A percentile compares a stretch with the other conserved stretches of the same genome.
phyloP scores from a whole-genome alignment of 306 rosid genomes.

The Fragaria ananassa region DNA sequence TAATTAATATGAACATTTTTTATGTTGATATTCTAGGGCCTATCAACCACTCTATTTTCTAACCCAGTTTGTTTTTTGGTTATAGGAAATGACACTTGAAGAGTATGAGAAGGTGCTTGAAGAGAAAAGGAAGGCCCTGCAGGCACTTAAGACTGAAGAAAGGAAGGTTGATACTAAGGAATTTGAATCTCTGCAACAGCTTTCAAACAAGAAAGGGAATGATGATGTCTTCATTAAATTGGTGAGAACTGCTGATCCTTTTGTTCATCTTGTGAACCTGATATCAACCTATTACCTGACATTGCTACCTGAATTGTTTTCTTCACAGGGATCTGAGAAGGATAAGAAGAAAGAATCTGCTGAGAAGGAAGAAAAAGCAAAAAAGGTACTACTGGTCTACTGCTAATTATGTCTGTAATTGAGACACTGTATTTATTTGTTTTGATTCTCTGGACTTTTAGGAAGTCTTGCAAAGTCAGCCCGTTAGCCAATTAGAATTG shows the following conservation, averaged over 20 bases:
- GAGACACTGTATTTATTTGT: not conserved
- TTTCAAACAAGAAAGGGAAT: slow-evolving; percentile 84
- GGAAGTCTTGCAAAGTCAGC: not conserved
- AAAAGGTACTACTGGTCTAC: slow-evolving; percentile 45
- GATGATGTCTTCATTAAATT: slow-evolving; percentile 70
- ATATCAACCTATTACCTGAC: not conserved
- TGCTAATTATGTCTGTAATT: not conserved
- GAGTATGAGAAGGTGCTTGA: slow-evolving; percentile 85
- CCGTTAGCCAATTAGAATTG: not conserved
- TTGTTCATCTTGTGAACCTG: not conserved
- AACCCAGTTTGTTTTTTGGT: not conserved
- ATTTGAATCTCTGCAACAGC: slow-evolving; percentile 79
- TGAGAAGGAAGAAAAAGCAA: slow-evolving; percentile 82
- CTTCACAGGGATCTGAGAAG: slow-evolving; percentile 76
- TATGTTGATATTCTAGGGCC: not conserved
- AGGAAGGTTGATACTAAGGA: slow-evolving; percentile 80
- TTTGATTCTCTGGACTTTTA: not conserved
- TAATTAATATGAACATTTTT: not conserved
- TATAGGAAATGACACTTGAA: slow-evolving; percentile 94
- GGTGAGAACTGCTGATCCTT: slow-evolving; percentile 37
- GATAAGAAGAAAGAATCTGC: slow-evolving; percentile 75
- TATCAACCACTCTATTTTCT: not conserved
- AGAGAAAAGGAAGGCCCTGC: slow-evolving; percentile 81
- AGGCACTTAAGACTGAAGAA: slow-evolving; percentile 66
- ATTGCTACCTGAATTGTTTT: not conserved